Base-by-base conservation (phyloP, 2,329 filamentous ascomycete genomes). In the Diaporthe batatas region DNA sequence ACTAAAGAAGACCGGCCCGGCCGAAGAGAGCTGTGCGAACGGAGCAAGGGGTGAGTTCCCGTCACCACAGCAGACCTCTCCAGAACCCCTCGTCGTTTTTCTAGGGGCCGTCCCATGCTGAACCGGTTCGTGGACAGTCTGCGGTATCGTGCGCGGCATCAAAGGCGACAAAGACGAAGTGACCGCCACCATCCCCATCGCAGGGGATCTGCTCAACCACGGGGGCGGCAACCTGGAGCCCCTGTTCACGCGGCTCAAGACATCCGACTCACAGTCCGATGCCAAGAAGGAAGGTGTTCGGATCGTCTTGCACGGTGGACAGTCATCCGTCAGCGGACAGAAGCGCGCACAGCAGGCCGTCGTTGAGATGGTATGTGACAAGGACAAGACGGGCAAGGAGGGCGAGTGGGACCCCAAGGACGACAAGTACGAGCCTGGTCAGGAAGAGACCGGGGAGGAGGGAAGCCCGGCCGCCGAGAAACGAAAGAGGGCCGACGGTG, bases 291-390 rank as follows among this genome's bases (percentile, higher is more conserved):
- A 96, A 77, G 95, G 96, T 1, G 78, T 98, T 14, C 87, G 91
- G 21, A 81, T 96, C 1, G 90, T 92, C 74, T 81, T 98, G 65
- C 85, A 87, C 72, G 91, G 91, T n/a, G 89, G 90, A 18, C 86
- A 84, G 58, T 85, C 88, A 74, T 83, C 82, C 14, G 79, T 87
- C 10, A 85, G 89, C 64, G 92, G 91, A 10, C 86, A 87, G 69
- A 84, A 87, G 64, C 83, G 83, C 36, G 85, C 89, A 73, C 93
- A 97, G 81, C 91, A 90, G 78, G 94, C 95, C 4, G 88, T 97
- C 12, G 89, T 98, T 70, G 93, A 97, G 78, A 95, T 98, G 77
- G 81, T 95, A 25, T 99, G 96, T 83, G 92, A 97, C 79, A 85
- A 83, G 39, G 87, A 92, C 2, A 87, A 89, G 76, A 91, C 91